A percentile compares a stretch with the other conserved stretches of the same genome.
Evolutionary conservation across 2,329 filamentous ascomycete species (phyloP).

Genomic region (Penicillium sp.): DNA sequence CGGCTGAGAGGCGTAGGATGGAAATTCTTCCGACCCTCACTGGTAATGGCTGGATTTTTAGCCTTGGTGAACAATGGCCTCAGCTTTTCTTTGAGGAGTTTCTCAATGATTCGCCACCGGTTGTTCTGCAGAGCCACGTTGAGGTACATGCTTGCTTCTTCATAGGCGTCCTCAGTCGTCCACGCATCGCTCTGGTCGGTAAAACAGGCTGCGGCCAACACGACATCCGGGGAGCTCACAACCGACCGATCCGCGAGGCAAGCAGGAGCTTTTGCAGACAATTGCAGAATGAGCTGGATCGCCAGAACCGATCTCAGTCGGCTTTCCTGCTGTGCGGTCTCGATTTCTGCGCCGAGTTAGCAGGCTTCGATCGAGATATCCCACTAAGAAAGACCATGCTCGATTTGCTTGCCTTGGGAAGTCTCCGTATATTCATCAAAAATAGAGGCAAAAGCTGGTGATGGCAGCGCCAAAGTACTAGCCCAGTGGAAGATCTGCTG

Average conservation of each 20-base stretch:
- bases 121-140: background rate
- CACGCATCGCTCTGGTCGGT: conserved; percentile 30
- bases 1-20: conserved; percentile 33
- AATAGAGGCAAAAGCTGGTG: conserved; percentile 25
- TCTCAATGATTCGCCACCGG: conserved; percentile 15
- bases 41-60: conserved; percentile 39
- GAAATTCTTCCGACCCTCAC: conserved; percentile 40
- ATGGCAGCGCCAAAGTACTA: conserved; percentile 26
- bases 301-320: conserved; percentile 26
- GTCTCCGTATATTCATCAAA: conserved; percentile 22
- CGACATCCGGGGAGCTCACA: conserved; percentile 20
- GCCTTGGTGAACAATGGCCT: conserved; percentile 39
- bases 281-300: conserved; percentile 21
- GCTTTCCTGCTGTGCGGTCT: conserved; percentile 18
- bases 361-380: background rate
- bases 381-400: background rate
- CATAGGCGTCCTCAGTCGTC: conserved; percentile 24
- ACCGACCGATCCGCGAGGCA: conserved; percentile 16
- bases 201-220: conserved; percentile 31
- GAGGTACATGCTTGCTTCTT: conserved; percentile 6
- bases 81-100: conserved; percentile 28
- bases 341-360: conserved; percentile 9
- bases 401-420: conserved; percentile 7
- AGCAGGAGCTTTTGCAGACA: conserved; percentile 6
- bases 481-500: conserved; percentile 31